Evolutionary conservation across 345 rosid genomes (phyloP).

Genomic region (Ceriops decandra): DNA sequence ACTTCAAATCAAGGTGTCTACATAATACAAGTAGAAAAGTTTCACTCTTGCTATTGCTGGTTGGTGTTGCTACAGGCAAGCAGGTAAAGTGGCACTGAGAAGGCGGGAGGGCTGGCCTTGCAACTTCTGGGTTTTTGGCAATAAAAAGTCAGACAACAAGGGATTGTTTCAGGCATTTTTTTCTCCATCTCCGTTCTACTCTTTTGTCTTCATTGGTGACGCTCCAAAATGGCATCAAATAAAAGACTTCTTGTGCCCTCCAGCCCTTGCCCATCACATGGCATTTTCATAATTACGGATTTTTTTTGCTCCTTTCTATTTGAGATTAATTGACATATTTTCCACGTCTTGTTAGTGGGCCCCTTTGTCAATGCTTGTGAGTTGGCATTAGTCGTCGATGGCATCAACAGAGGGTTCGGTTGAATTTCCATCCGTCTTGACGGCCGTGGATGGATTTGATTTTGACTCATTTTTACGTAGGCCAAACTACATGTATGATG

Average conservation of each 20-base stretch:
- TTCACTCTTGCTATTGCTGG: background rate
- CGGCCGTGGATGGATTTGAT: slow-evolving; percentile 5
- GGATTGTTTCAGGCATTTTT: slow-evolving; percentile 27
- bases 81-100: slow-evolving; percentile 3
- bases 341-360: background rate
- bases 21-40: background rate
- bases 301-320: too few relatives aligned
- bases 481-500: too few relatives aligned
- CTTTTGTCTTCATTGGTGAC: background rate
- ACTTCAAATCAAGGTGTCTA: background rate
- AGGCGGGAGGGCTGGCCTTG: background rate
- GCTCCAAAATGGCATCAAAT: background rate
- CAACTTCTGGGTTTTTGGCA: background rate
- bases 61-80: background rate
- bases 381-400: background rate
- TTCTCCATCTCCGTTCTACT: slow-evolving; percentile 14
- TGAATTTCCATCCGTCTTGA: background rate
- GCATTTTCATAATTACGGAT: too few relatives aligned
- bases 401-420: background rate
- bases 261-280: too few relatives aligned
- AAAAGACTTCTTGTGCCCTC: slow-evolving; percentile 14
- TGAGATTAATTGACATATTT: too few relatives aligned
- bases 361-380: background rate
- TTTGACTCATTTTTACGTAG: background rate
- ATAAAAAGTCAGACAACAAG: slow-evolving; percentile 17